phyloP scores from a whole-genome alignment of 2,329 filamentous ascomycete species.

The Cytospora piceae region DNA sequence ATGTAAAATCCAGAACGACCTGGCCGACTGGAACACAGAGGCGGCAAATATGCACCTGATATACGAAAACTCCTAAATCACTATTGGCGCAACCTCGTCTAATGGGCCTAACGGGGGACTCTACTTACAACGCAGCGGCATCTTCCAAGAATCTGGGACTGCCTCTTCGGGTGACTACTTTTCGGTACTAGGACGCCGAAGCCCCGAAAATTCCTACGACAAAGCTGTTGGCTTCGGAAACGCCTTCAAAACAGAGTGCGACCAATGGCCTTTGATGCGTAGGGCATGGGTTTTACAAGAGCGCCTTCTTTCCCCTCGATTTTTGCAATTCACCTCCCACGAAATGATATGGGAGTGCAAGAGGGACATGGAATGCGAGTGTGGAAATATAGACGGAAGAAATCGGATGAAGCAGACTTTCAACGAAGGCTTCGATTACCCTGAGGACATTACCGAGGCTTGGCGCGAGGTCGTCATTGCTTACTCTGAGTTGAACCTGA shows the following conservation, averaged over 20 bases:
- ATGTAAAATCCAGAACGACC: no score
- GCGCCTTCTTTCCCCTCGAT: not conserved
- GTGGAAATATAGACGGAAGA: no score
- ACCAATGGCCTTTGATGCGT: not conserved
- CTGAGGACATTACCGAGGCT: not conserved
- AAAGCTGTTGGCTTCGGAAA: no score
- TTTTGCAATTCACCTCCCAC: not conserved
- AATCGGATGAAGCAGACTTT: no score
- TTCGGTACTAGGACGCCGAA: not conserved
- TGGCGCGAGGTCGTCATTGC: not conserved
- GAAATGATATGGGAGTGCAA: slow-evolving; percentile 4
- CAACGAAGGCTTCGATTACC: not conserved
- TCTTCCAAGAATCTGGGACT: not conserved
- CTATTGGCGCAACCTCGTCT: not conserved
- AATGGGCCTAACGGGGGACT: not conserved
- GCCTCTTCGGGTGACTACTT: not conserved
- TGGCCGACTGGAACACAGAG: slow-evolving; percentile 32
- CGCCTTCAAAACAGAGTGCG: no score
- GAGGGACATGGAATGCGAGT: not conserved
- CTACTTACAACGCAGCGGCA: not conserved
- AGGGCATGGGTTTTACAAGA: slow-evolving; percentile 1
- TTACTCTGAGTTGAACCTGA: not conserved
- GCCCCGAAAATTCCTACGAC: not conserved
- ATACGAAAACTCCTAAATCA: slow-evolving; percentile 26
- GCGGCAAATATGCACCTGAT: slow-evolving; percentile 36